Evolutionary conservation across 225 moss, liverwort and hornwort species (phyloP).

Genomic region (Takakia lepidozioides): DNA sequence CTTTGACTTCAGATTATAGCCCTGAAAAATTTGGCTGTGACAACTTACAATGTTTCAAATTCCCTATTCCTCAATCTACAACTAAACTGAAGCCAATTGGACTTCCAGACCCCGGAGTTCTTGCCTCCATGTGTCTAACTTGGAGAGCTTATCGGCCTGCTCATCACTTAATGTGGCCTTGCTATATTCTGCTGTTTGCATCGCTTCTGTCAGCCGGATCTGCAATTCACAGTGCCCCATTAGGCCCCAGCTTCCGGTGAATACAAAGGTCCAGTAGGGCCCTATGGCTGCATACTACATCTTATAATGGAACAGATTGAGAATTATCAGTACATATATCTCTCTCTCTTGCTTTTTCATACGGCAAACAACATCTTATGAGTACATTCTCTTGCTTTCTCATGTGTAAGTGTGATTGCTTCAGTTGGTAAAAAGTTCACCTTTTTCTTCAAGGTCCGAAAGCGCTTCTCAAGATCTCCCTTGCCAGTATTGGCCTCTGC

Average conservation of each 20-base stretch:
- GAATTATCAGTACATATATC: no score
- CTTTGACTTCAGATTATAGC: no score
- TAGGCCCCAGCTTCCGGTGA: background rate
- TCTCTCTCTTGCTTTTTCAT: no score
- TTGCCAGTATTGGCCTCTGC: constrained; percentile 20
- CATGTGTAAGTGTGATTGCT: background rate
- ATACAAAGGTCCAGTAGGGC: background rate
- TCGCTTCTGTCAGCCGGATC: constrained; percentile 67
- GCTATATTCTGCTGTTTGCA: constrained; percentile 29
- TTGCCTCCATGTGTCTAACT: constrained; percentile 62
- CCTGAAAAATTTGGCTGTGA: no score
- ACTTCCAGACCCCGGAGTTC: constrained; percentile 68
- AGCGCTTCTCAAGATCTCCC: constrained; percentile 51
- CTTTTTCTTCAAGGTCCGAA: constrained; percentile 75
- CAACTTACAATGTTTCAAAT: no score
- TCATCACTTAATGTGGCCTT: constrained; percentile 24
- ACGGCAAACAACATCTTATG: no score
- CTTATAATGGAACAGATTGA: no score
- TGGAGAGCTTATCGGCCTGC: constrained; percentile 50
- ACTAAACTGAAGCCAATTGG: constrained; percentile 20
- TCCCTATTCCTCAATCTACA: no score
- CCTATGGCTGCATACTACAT: no score
- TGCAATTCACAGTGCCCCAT: constrained; percentile 18
- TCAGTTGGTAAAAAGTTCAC: constrained; percentile 13
- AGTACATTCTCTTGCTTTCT: background rate